Base-by-base conservation (phyloP, 371 early-diverging fungal genomes). In the Chytridium lagenaria region DNA sequence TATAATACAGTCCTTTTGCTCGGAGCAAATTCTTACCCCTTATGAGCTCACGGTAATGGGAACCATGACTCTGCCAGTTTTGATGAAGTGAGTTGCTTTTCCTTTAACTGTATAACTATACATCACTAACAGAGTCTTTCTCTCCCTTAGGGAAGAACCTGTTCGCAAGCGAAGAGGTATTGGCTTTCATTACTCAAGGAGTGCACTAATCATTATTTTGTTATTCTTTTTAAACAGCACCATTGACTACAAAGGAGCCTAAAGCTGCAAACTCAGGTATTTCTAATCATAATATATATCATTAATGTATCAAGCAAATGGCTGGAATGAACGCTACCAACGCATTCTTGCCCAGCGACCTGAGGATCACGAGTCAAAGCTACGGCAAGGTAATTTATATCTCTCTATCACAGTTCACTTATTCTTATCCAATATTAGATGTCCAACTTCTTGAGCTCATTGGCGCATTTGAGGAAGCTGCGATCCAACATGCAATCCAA, bases 281-380 rank as follows among this genome's bases (percentile, higher is more conserved):
- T 19, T 44, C 44, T 19, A 44, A 44, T 7, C 44, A 44, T 12
- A 44, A 12, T 12, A 44, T 19, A 12, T 7, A 44, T 44, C 44
- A 44, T 44, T 44, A 7, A 44, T n/a, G n/a, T n/a, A n/a, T n/a
- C n/a, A 44, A 23, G 37, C 39, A 39, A 78, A 81, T 52, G 67
- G 68, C 19, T 84, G 83, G 83, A 84, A 86, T 57, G 83, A 83
- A 5, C 55, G 74, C 40, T 86, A 84, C 59, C 86, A 86, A 51
- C 51, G 61, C 5, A 38, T 84, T 0, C 51, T 83, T 16, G 49
- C 81, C 22, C 40, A 28, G 23, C 44, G 22, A 5, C 71, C 72
- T 19, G 59, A 74, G 0, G 77, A 71, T 51, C 72, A 74, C 26
- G 84, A 82, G 28, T 68, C 68, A 26, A 75, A 66, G 3, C 66